Conservation (phyloP, 1,284 basidiomycete species). For the Ustilago bromivora region DNA sequence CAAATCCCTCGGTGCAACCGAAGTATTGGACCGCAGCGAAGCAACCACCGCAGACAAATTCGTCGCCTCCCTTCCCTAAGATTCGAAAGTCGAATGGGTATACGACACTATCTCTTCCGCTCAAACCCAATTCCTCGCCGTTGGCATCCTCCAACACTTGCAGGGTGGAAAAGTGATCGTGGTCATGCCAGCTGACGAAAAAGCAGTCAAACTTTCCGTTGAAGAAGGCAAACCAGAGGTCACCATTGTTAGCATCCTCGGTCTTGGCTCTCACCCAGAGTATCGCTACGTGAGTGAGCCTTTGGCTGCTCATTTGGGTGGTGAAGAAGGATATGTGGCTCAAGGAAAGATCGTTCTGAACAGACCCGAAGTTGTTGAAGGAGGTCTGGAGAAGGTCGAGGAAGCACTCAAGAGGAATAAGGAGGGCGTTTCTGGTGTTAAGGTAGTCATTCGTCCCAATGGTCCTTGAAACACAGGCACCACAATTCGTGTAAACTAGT, state of each 20-base stretch:
- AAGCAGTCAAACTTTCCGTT: slow-evolving; percentile 6
- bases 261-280: slow-evolving; percentile 30
- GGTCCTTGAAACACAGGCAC: slow-evolving; percentile 15
- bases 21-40: slow-evolving; percentile 41
- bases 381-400: slow-evolving; percentile 45
- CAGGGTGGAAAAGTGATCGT: slow-evolving; percentile 34
- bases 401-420: slow-evolving; percentile 52
- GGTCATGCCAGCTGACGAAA: slow-evolving; percentile 32
- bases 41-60: slow-evolving; percentile 30
- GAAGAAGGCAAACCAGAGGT: slow-evolving; percentile 2
- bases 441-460: slow-evolving; percentile 51
- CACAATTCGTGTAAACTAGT: neutral
- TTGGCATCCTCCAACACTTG: slow-evolving; percentile 48
- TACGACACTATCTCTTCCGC: slow-evolving; percentile 54
- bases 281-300: slow-evolving; percentile 37
- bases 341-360: slow-evolving; percentile 45
- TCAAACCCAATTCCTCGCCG: slow-evolving; percentile 42
- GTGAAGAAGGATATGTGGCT: slow-evolving; percentile 52
- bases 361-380: slow-evolving; percentile 38
- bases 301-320: slow-evolving; percentile 44
- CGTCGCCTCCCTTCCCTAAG: slow-evolving; percentile 13
- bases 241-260: slow-evolving; percentile 23
- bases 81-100: slow-evolving; percentile 22
- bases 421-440: slow-evolving; percentile 53
- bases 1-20: slow-evolving; percentile 47